Evolutionary conservation across 75 land plant genomes (phyloP).

Genomic region (Cunninghamia lanceolata): DNA sequence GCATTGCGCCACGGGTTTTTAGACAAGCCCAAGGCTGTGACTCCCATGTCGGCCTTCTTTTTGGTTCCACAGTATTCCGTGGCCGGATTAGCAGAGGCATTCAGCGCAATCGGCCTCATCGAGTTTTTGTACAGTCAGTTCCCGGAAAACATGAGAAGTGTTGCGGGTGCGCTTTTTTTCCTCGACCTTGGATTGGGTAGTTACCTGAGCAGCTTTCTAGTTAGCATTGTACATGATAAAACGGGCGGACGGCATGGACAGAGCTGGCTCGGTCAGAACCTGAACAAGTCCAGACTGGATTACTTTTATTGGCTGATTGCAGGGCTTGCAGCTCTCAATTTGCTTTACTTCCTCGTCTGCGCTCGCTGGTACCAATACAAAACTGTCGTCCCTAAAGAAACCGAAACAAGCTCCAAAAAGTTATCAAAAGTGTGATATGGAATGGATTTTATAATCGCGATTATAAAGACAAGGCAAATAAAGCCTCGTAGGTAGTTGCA

Average conservation of each 20-base stretch:
- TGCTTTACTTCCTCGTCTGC: slow-evolving; percentile 47
- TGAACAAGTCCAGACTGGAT: slow-evolving; percentile 65
- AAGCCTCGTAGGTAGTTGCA: too few species aligned
- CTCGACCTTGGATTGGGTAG: slow-evolving; percentile 41
- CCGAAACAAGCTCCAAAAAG: neutral
- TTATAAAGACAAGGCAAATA: too few species aligned
- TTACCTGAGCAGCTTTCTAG: slow-evolving; percentile 56
- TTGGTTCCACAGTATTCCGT: slow-evolving; percentile 56
- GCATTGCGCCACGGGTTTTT: slow-evolving; percentile 21
- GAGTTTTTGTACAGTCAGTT: slow-evolving; percentile 65
- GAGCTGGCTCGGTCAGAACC: slow-evolving; percentile 53
- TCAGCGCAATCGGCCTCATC: slow-evolving; percentile 44
- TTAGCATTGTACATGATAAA: slow-evolving; percentile 34
- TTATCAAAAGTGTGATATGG: neutral
- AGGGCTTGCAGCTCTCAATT: slow-evolving; percentile 37
- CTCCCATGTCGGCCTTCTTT: slow-evolving; percentile 34
- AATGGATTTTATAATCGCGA: too few species aligned
- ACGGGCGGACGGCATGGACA: slow-evolving; percentile 19
- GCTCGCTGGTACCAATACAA: slow-evolving; percentile 73
- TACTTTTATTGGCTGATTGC: slow-evolving; percentile 74
- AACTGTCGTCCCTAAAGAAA: neutral
- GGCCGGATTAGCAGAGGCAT: slow-evolving; percentile 61
- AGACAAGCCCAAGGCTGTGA: slow-evolving; percentile 14
- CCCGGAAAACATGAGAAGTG: slow-evolving; percentile 76
- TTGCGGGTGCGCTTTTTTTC: slow-evolving; percentile 62